Evolutionary conservation across 2,329 filamentous ascomycete genomes (phyloP).

Genomic region (Penicillium glabrum): DNA sequence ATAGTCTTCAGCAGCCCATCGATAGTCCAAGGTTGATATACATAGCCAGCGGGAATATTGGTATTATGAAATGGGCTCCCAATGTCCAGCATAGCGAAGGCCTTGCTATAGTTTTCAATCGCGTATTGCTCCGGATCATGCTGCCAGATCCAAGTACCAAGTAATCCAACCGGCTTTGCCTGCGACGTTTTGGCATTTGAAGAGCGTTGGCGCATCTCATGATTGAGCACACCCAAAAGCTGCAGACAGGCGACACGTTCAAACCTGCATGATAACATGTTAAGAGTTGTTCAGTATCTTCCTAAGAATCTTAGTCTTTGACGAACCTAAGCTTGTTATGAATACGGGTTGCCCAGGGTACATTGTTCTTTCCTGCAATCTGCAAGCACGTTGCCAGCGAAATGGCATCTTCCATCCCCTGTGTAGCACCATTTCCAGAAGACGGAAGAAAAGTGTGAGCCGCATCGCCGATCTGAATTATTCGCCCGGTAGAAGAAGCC

Average conservation of each 20-base stretch:
- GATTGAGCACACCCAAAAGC: constrained; percentile 6
- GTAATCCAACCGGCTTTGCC: not conserved
- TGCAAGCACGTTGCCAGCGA: constrained; percentile 47
- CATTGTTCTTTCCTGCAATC: constrained; percentile 20
- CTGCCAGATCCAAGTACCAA: constrained; percentile 14
- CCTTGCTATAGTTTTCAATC: constrained; percentile 26
- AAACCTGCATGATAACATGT: constrained; percentile 1
- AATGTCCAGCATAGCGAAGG: constrained; percentile 19
- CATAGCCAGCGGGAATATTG: constrained; percentile 29
- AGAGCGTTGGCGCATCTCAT: not conserved
- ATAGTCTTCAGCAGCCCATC: constrained; percentile 8
- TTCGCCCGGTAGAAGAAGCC: constrained; percentile 45
- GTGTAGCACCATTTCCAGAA: constrained; percentile 49
- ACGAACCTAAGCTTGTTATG: constrained; percentile 17
- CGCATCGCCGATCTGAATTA: constrained; percentile 51
- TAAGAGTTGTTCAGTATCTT: too few species aligned
- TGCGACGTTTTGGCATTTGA: not conserved
- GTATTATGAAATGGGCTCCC: constrained; percentile 30
- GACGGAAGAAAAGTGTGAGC: constrained; percentile 54
- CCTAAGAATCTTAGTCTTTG: not conserved
- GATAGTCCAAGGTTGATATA: constrained; percentile 31
- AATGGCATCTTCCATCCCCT: constrained; percentile 53
- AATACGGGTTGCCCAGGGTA: constrained; percentile 8
- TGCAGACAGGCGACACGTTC: constrained; percentile 17
- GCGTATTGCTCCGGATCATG: constrained; percentile 25